Evolutionary conservation across 495 filamentous ascomycete genomes (phyloP), one percentile per base, ranked within the genome.

Genomic region (Platismatia glauca): DNA sequence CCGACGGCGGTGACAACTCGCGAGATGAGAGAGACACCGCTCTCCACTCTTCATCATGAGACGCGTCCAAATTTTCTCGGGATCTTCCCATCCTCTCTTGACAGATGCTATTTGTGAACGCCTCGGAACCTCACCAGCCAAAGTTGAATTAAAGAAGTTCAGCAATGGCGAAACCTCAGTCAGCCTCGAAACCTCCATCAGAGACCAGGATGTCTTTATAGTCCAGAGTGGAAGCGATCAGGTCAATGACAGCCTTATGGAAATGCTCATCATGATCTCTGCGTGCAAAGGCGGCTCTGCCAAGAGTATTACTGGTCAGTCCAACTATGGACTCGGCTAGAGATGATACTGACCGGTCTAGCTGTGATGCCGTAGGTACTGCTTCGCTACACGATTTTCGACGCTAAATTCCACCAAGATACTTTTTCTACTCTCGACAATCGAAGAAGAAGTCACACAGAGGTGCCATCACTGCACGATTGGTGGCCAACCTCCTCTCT

Each of bases 221-320:
- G 88, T 98, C 22, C 94, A 98, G 81, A 97, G 93, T 67, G 94
- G 94, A 59, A 97, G 95, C 75, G 80, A 83, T 69, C 92, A 89
- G 82, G 95, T 96, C 81, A 98, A 98, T 76, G 95, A 98, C 76
- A 93, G 89, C 66, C 89, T 98, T 70, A 96, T 98, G 89, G 94
- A 98, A 80, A 81, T 98, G 62, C 84, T 97, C 69, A 97, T 98
- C 74, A 92, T 98, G 88, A 96, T 97, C 69, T 93, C 90, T 63
- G 94, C 94, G 58, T 97, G 94, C 81, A 98, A 96, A 73, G 91
- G 94, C 71, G 93, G 92, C 61, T 97, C 95, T 46, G 89, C 95
- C 58, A 95, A 92, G 78, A 95, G 93, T 67, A 91, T 98, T 75
- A 98, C 94, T 70, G 48, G 48, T 52, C 48, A 52, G 48, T 31